These are phyloP conservation scores for Trypanosomatidae sp. DNA, from an alignment of 208 protist species.

Conservation along the genomic window DNA sequence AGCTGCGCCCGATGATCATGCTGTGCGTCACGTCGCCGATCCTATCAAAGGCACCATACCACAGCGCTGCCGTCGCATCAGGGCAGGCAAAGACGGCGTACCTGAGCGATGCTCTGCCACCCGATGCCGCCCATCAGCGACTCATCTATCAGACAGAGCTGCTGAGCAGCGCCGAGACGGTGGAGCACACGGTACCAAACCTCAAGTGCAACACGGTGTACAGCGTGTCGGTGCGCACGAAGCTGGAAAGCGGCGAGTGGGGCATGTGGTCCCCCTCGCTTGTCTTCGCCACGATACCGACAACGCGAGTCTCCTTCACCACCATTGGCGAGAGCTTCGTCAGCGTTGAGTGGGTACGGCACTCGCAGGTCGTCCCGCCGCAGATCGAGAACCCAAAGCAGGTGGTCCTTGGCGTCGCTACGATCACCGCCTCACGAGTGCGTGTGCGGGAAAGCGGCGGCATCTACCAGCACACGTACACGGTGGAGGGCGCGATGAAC, in stretches of 20 bases:
- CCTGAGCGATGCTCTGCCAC: conserved; percentile 68
- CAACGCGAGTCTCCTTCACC: conserved; percentile 72
- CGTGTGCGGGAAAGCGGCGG: conserved; percentile 80
- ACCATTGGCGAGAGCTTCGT: conserved; percentile 89
- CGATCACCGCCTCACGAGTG: conserved; percentile 82
- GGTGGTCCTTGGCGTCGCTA: conserved; percentile 67
- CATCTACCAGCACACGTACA: conserved; percentile 59
- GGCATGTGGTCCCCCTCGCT: conserved; percentile 88
- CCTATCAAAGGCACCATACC: conserved; percentile 63
- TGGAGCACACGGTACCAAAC: conserved; percentile 82
- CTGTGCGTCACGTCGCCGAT: conserved; percentile 91
- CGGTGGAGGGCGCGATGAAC: conserved; percentile 66
- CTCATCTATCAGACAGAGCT: conserved; percentile 90
- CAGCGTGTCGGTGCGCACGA: conserved; percentile 84
- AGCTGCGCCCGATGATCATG: conserved; percentile 77
- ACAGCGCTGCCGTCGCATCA: conserved; percentile 11
- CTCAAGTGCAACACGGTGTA: conserved; percentile 90
- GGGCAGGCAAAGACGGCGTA: conserved; percentile 34
- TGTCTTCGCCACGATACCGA: conserved; percentile 84
- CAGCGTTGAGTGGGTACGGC: conserved; percentile 74
- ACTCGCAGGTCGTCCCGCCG: conserved; percentile 60
- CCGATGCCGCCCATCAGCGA: conserved; percentile 67
- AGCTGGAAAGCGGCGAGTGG: conserved; percentile 86
- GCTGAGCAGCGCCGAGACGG: conserved; percentile 45
- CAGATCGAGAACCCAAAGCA: conserved; percentile 46